Base-by-base conservation (phyloP, 2,329 filamentous ascomycete genomes). In the Dactylellina cionopaga region DNA sequence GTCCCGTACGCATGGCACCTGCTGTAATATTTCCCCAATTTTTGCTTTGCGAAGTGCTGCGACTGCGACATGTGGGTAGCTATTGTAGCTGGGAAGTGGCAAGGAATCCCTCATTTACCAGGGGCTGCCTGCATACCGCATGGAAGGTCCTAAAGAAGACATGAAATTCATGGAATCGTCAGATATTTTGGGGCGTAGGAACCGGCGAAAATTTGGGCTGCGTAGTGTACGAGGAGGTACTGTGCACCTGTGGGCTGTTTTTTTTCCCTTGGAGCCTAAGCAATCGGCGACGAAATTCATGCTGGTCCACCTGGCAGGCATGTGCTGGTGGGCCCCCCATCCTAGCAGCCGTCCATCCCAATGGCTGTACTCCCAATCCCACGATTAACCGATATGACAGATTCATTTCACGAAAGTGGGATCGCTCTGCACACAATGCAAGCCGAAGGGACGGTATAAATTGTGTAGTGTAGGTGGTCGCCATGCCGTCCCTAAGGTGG, bases 71-170 rank as follows among this genome's bases (percentile, higher is more conserved):
- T 71, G 66, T 59, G 56, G 19, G 56, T 54, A 39, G 47, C 35
- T 55, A n/a, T 15, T 29, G 41, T 35, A 58, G 43, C 35, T 64
- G 59, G 52, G 47, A 54, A 55, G 43, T 52, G 47, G 47, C 68
- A 64, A 63, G 68, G 66, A 41, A 47, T 17, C 19, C 22, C 33
- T 71, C 51, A 64, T 72, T 72, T 68, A 31, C 52, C 43, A 46
- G 51, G 46, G 56, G 56, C 52, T 64, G 60, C 25, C 25, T 54
- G 43, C 59, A 64, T 59, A 35, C 59, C 68, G 68, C 68, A 56
- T 72, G 59, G 68, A 65, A 51, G 59, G 44, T 44, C 68, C 68
- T 27, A 49, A 72, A 72, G 46, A 72, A 60, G 68, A 55, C 41
- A 65, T 65, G 43, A 52, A 51, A 15, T 58, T 70, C 47, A 25